Base-by-base conservation (phyloP, 106 monocot genomes). In the Agapanthus africanus region DNA sequence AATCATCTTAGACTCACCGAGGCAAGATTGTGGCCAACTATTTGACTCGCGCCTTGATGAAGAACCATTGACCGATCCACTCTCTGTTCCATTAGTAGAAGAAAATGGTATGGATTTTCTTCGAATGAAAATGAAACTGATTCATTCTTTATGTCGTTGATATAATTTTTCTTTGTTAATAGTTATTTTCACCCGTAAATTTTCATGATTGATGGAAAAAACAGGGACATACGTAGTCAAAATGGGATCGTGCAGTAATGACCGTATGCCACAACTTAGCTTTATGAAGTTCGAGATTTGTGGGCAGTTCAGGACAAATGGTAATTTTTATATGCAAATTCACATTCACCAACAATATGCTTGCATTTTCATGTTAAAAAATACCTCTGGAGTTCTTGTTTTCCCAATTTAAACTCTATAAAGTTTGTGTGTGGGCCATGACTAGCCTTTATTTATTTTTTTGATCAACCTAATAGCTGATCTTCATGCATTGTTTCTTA, bases 91-190 rank as follows among this genome's bases (percentile, higher is more conserved):
- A 61, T 18, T 19, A 19, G 18, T 5, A 35, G 35, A 61, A 35
- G 61, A 6, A 35, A 61, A 61, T 36, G 61, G 61, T 61, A 61
- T 61, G 33, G 9, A 7, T 61, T 61, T 34, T 36, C 14, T 34
- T 7, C 5, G 7, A 6, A 31, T 7, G n/a, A 61, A 61, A 36
- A 4, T 61, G 7, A 35, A 34, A 5, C 18, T 36, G 7, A 35
- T 61, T 36, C 61, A 18, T 61, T 36, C 19, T 28, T 56, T 28
- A 7, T 14, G 0, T 27, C 28, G 56, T 11, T 56, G 33, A 2
- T 36, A 7, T 25, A 35, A 36, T 36, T n/a, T n/a, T n/a, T n/a
- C n/a, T n/a, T n/a, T n/a, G n/a, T n/a, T n/a, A n/a, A n/a, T n/a
- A n/a, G n/a, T n/a, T n/a, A n/a, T 18, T 61, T 36, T 61, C 61